Conservation (phyloP, 495 filamentous ascomycete genomes). For the Oidiodendron maius region DNA sequence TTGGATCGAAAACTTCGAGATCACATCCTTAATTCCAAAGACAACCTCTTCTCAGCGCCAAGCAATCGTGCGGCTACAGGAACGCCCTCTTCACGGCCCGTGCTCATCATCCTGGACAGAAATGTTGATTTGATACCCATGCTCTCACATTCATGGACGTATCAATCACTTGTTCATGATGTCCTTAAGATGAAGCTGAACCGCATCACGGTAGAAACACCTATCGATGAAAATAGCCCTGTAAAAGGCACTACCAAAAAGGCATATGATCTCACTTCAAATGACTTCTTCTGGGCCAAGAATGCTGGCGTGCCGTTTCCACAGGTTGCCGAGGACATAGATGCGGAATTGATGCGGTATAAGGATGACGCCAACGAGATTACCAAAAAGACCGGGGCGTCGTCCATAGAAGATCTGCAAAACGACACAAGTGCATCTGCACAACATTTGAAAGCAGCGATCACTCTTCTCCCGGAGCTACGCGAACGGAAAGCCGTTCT, state of each 20-base stretch:
- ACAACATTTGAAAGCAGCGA: constrained; percentile 91
- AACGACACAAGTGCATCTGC: constrained; percentile 83
- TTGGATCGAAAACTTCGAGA: constrained; percentile 94
- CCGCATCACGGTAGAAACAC: constrained; percentile 87
- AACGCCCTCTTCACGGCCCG: constrained; percentile 68
- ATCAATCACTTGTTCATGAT: constrained; percentile 93
- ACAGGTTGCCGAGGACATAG: constrained; percentile 94
- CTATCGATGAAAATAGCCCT: constrained; percentile 68
- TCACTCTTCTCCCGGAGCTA: constrained; percentile 86
- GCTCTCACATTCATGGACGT: constrained; percentile 98
- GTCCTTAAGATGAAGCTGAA: constrained; percentile 92
- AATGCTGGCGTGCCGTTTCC: constrained; percentile 94
- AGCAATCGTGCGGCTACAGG: constrained; percentile 40
- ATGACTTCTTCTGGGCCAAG: constrained; percentile 95
- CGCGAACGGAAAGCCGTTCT: constrained; percentile 85
- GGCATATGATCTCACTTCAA: constrained; percentile 81
- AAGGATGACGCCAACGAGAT: constrained; percentile 94
- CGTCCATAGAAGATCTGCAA: constrained; percentile 88
- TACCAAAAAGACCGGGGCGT: constrained; percentile 90
- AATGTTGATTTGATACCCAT: constrained; percentile 97
- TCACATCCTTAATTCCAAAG: constrained; percentile 94
- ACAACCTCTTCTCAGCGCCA: constrained; percentile 76
- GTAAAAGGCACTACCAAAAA: constrained; percentile 69
- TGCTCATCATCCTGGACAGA: constrained; percentile 85
- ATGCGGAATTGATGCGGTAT: constrained; percentile 85